Base-by-base conservation (phyloP, 306 rosid genomes). In the Fragaria ananassa region DNA sequence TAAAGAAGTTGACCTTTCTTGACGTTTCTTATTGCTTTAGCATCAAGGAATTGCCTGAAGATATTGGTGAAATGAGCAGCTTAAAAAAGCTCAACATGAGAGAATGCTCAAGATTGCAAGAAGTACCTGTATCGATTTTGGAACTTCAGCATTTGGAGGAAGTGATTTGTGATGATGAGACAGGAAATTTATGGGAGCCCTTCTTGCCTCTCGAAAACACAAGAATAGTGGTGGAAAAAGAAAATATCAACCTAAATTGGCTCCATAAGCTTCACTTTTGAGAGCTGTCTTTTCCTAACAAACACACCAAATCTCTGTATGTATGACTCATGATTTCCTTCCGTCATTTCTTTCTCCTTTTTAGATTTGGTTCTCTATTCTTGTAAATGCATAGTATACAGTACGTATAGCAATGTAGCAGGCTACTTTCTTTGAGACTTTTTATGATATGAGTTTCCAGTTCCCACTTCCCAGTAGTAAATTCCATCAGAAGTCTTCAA, bases 1-100 rank as follows among this genome's bases (percentile, higher is more conserved):
- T 91, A 37, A 57, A 13, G 2, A 80, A 64, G 53, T 78, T 88
- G 19, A 51, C 63, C 8, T 23, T 31, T 80, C 90, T 91, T 18
- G 93, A 91, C 71, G 74, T 91, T 42, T 88, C 89, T 31, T 70
- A 78, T 29, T 88, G 96, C 72, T 58, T 79, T 56, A 83, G 86
- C 66, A 82, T 89, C 53, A 12, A 34, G 58, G 65, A 35, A 3
- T 81, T 89, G 66, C 90, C 96, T 6, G 61, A 8, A n/a, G 84
- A 82, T 6, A 79, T 91, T 4, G 88, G 90, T 2, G 72, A 84
- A 34, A 76, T 91, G 54, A 3, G 9, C 14, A 74, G 58, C 35
- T 76, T 91, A 62, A 49, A 68, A 44, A 83, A 76, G 74, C 56
- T 91, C 27, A 39, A 84, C 62, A 68, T 87, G 74, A 75, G 70